phyloP scores from a whole-genome alignment of 2,329 filamentous ascomycete species.

The Coniochaeta sp. region DNA sequence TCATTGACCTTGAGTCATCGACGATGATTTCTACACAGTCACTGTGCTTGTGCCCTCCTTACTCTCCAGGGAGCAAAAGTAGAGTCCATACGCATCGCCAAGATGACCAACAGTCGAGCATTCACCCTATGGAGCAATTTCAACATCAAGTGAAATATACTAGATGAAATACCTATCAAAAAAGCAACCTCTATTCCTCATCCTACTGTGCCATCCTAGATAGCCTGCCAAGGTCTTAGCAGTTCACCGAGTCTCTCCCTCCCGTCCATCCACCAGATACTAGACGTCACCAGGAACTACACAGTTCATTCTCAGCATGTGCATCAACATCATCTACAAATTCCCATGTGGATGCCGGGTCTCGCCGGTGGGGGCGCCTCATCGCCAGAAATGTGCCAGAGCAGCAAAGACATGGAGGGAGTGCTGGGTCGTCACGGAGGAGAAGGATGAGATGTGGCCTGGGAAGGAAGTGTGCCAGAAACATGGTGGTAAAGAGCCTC shows the following conservation, averaged over 20 bases:
- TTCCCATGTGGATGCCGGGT: background rate
- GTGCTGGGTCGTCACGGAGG: background rate
- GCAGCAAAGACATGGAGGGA: background rate
- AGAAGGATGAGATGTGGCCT: background rate
- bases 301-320: background rate
- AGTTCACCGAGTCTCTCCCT: background rate
- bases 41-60: background rate
- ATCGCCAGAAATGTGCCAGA: background rate
- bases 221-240: background rate
- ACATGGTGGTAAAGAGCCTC: background rate
- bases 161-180: background rate
- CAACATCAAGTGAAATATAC: background rate
- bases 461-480: background rate
- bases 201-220: background rate
- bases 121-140: background rate
- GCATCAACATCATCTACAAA: background rate
- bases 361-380: background rate
- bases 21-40: background rate
- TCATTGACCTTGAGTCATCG: too few species aligned
- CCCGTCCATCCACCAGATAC: background rate
- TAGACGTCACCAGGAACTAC: background rate
- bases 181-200: background rate
- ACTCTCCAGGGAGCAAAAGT: background rate
- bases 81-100: background rate
- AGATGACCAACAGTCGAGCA: background rate